Evolutionary conservation across 805 yeast genomes (phyloP), one percentile per base, ranked within the genome.

Genomic region (Suhomyces vadensis): DNA sequence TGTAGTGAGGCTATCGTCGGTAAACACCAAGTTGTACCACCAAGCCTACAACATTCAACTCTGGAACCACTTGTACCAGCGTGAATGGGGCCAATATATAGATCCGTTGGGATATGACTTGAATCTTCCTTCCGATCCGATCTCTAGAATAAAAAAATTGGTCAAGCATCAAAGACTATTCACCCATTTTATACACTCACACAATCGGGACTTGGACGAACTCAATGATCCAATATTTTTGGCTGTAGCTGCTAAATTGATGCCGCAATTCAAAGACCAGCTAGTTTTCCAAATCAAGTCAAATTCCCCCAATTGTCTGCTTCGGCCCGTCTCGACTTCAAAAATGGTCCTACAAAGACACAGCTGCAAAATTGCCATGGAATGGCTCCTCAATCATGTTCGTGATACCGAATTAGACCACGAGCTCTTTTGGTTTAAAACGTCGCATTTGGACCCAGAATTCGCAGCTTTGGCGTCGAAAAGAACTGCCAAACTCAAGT

Each of bases 361-460:
- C 9, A 16, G 33, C 33, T 29, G 33, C 33, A 29, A 29, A 16
- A 14, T 29, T 14, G 33, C 33, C 14, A 16, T 29, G 20, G 20
- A 14, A 8, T 29, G 33, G 33, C 33, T 14, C 19, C 8, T 29
- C 20, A 8, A 16, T 6, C 33, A 29, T 14, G 14, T 5, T 29
- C 20, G 9, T 11, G 33, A 29, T 29, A 29, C 33, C 8, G 2
- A 29, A 20, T 29, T 29, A 20, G 33, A 29, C 33, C 33, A 29
- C 14, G 37, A 33, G 20, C 24, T 33, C 3, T 33, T 33, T 20
- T 33, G 37, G 37, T 33, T 33, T 23, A 33, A 20, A 33, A 5
- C 16, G 6, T 17, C 23, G 10, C 37, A 19, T 20, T 33, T 33
- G 17, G 37, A 33, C 20, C 22, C 22, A 8, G 22, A 5, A 4